Percentiles rank a stretch among this genome's conserved stretches.
phyloP scores from a whole-genome alignment of 768 basidiomycete species.

The Suillus paluster region DNA sequence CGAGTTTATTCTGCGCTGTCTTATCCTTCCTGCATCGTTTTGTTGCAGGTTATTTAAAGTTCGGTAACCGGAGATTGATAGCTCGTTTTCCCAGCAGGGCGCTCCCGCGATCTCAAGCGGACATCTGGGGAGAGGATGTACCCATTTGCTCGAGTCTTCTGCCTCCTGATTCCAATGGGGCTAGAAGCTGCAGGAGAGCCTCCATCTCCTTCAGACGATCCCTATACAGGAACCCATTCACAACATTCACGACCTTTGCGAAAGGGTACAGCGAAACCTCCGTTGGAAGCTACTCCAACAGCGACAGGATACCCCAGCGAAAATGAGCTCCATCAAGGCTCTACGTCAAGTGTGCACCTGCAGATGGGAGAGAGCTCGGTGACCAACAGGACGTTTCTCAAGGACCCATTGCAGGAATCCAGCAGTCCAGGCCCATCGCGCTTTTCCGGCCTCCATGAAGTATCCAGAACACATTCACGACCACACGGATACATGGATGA shows the following conservation, averaged over 20 bases:
- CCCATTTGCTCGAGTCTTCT: background rate
- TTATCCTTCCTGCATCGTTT: background rate
- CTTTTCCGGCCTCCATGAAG: background rate
- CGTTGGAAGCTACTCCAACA: background rate
- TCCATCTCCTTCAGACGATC: slow-evolving; percentile 9
- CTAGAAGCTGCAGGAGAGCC: background rate
- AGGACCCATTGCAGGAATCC: background rate
- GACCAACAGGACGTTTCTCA: background rate
- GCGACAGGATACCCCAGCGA: background rate
- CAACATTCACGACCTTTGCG: background rate
- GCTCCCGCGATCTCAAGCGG: background rate
- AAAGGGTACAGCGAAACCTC: background rate
- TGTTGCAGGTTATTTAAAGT: background rate
- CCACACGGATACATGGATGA: background rate
- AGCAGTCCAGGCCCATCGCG: background rate
- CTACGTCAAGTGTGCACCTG: background rate
- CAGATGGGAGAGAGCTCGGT: background rate
- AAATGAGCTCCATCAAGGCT: background rate
- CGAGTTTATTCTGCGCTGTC: background rate
- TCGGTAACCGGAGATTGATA: background rate
- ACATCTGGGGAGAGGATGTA: background rate
- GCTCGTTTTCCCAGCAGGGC: background rate
- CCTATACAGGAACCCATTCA: background rate
- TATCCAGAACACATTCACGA: background rate
- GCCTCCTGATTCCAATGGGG: background rate